phyloP scores from a whole-genome alignment of 2,329 filamentous ascomycete genomes.

The Dactylonectria macrodidyma region DNA sequence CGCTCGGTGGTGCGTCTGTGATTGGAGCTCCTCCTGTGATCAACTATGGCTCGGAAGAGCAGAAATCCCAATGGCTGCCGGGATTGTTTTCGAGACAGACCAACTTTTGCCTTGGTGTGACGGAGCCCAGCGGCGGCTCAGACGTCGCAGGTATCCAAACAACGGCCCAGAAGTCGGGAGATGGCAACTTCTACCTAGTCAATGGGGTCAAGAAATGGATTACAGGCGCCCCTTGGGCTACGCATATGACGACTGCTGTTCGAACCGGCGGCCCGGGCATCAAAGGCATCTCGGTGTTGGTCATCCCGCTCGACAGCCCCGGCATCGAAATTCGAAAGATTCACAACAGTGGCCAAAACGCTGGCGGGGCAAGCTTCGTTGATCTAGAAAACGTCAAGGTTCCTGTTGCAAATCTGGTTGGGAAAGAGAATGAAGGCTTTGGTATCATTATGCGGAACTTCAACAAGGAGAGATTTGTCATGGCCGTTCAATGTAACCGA shows the following conservation, averaged over 20 bases:
- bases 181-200: slow-evolving; percentile 10
- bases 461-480: slow-evolving; percentile 2
- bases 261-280: slow-evolving; percentile 7
- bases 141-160: slow-evolving; percentile 10
- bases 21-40: slow-evolving; percentile 1
- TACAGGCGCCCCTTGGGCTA: slow-evolving; percentile 1
- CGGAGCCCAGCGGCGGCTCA: slow-evolving; percentile 5
- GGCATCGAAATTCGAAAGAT: slow-evolving; percentile 2
- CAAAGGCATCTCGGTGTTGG: not conserved
- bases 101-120: slow-evolving; percentile 4
- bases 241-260: slow-evolving; percentile 8
- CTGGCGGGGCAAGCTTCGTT: not conserved
- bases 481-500: not conserved
- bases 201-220: slow-evolving; percentile 19
- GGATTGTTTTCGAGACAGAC: not conserved
- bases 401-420: not conserved
- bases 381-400: not conserved
- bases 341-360: not conserved
- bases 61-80: not conserved
- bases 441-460: slow-evolving; percentile 9
- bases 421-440: not conserved
- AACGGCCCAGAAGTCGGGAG: not conserved
- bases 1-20: no score
- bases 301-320: not conserved
- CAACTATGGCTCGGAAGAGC: slow-evolving; percentile 2